Evolutionary conservation across 345 rosid species (phyloP).

Genomic region (Arabis hirsuta): DNA sequence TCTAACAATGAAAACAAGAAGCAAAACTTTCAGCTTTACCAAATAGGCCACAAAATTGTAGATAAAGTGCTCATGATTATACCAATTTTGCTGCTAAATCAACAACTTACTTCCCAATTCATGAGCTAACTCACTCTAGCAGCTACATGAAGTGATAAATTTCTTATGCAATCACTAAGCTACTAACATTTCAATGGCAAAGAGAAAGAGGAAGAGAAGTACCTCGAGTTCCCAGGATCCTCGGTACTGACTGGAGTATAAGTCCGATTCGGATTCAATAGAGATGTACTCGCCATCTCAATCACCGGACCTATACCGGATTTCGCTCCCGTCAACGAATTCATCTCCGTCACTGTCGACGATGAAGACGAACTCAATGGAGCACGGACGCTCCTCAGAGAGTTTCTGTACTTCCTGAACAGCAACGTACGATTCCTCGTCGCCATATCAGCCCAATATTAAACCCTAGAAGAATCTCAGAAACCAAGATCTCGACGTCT

Average conservation of each 20-base stretch:
- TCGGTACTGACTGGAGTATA: constrained; percentile 90
- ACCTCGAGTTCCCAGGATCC: constrained; percentile 90
- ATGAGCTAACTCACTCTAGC: constrained; percentile 20
- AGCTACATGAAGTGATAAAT: constrained; percentile 10
- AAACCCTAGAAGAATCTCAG: constrained; percentile 32
- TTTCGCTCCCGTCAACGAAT: constrained; percentile 38
- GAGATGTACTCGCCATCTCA: constrained; percentile 85
- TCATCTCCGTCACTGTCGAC: constrained; percentile 28
- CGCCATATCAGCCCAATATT: constrained; percentile 58
- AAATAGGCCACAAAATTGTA: neutral
- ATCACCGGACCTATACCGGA: constrained; percentile 78
- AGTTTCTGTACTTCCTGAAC: constrained; percentile 78
- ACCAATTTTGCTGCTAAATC: too few relatives aligned
- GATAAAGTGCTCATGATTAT: constrained; percentile 10
- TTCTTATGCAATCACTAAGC: constrained; percentile 16
- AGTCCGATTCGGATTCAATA: constrained; percentile 63
- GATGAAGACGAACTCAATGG: constrained; percentile 55
- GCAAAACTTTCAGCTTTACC: constrained; percentile 10
- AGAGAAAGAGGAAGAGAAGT: constrained; percentile 2
- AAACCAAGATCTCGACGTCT: constrained; percentile 14
- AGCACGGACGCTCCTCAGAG: constrained; percentile 85
- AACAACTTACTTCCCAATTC: neutral
- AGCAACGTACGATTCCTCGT: constrained; percentile 77
- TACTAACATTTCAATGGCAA: constrained; percentile 20
- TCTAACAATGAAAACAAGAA: constrained; percentile 34